These are phyloP conservation scores for Kitagawia praeruptora DNA, from an alignment of 129 eudicot genomes.

Conservation along the genomic window DNA sequence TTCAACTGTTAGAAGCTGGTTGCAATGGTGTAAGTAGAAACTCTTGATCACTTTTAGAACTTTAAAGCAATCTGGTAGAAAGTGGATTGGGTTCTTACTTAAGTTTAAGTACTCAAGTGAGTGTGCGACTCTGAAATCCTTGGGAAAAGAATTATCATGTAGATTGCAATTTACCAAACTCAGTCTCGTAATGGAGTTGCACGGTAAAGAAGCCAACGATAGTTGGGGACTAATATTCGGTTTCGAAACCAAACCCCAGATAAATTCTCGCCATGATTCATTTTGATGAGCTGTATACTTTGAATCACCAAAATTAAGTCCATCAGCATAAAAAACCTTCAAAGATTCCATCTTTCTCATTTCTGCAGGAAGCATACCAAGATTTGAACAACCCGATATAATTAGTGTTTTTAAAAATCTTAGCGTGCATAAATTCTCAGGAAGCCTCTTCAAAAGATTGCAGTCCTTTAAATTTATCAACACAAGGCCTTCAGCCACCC, in stretches of 20 bases:
- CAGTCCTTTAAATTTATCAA: conserved; percentile 8
- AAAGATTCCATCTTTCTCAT: too few relatives aligned
- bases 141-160: neutral
- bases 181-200: neutral
- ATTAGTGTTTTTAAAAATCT: neutral
- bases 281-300: neutral
- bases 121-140: neutral
- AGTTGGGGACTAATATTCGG: neutral
- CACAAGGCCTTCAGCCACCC: neutral
- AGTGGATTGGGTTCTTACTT: neutral
- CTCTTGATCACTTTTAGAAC: neutral
- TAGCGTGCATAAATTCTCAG: neutral
- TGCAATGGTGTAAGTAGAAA: neutral
- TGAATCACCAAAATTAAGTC: neutral
- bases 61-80: conserved; percentile 1
- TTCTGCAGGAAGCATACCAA: too few relatives aligned
- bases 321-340: too few relatives aligned
- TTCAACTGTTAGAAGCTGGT: neutral
- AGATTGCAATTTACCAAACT: neutral
- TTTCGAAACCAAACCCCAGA: neutral
- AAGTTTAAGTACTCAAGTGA: neutral
- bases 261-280: neutral
- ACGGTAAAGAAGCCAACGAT: neutral
- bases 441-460: neutral
- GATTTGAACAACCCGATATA: neutral